phyloP scores from a whole-genome alignment of 2,329 filamentous ascomycete species.

The Neopestalotiopsis clavispora region DNA sequence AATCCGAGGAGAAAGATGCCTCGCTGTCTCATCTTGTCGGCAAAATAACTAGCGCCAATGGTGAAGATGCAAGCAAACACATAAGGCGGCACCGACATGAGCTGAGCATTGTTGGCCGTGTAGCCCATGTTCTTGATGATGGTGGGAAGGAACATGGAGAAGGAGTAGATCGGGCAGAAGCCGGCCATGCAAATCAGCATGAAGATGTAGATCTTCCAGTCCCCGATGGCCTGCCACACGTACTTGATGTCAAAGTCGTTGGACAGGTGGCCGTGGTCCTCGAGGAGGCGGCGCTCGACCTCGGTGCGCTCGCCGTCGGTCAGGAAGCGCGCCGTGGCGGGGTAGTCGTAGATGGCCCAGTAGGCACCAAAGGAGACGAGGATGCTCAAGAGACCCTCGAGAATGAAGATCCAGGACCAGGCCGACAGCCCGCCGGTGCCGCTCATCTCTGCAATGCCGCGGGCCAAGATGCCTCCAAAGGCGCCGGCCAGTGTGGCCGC shows the following conservation, averaged over 20 bases:
- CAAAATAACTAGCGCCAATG: conserved; percentile 50
- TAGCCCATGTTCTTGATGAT: conserved; percentile 59
- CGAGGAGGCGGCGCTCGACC: conserved; percentile 47
- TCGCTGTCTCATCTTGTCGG: conserved; percentile 31
- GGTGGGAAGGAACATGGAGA: conserved; percentile 66
- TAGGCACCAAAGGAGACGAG: conserved; percentile 53
- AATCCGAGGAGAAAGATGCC: conserved; percentile 48
- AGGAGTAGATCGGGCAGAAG: conserved; percentile 62
- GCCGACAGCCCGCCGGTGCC: conserved; percentile 40
- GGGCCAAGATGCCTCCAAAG: conserved; percentile 51
- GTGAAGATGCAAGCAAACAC: conserved; percentile 59
- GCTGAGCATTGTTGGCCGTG: conserved; percentile 58
- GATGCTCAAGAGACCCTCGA: conserved; percentile 61
- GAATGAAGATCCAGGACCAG: conserved; percentile 83
- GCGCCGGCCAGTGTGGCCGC: conserved; percentile 53
- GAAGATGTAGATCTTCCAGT: conserved; percentile 61
- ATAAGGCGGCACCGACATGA: conserved; percentile 69
- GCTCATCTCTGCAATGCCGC: conserved; percentile 55
- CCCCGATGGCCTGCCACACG: conserved; percentile 59
- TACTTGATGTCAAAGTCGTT: conserved; percentile 64
- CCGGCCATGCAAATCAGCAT: conserved; percentile 68
- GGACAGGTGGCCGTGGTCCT: conserved; percentile 52
- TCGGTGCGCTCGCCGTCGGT: conserved; percentile 45
- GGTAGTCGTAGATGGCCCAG: conserved; percentile 65
- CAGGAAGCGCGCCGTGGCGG: conserved; percentile 55